Percentiles rank a stretch among this genome's conserved stretches.
Evolutionary conservation across 352 stramenopile species (phyloP).

Genomic region (Globisporangium canariense): DNA sequence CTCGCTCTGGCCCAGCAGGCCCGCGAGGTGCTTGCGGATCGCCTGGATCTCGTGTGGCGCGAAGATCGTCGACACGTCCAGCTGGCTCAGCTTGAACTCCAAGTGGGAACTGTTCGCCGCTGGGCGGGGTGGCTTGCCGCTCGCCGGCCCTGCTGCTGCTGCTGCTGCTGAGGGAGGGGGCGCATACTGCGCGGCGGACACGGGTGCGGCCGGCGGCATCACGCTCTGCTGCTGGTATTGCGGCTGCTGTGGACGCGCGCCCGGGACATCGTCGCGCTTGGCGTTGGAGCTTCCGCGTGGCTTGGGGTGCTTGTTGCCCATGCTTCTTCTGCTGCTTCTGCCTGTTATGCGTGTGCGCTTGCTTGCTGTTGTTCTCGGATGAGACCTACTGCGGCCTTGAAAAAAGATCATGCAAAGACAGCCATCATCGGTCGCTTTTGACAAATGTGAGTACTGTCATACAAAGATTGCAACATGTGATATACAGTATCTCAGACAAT

Average conservation of each 20-base stretch:
- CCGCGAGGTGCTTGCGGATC: slow-evolving; percentile 72
- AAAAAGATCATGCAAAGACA: slow-evolving; percentile 6
- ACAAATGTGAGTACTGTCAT: background rate
- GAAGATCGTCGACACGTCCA: slow-evolving; percentile 77
- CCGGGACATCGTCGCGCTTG: slow-evolving; percentile 19
- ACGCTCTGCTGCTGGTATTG: slow-evolving; percentile 12
- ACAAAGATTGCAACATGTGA: background rate
- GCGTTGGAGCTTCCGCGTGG: slow-evolving; percentile 27
- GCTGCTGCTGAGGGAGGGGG: slow-evolving; percentile 15
- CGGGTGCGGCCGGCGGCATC: slow-evolving; percentile 6
- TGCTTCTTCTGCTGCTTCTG: slow-evolving; percentile 18
- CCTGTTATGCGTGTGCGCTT: background rate
- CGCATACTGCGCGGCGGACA: background rate
- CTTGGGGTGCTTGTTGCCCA: slow-evolving; percentile 87
- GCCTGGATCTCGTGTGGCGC: slow-evolving; percentile 71
- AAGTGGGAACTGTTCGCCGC: slow-evolving; percentile 35
- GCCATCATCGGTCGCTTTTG: background rate
- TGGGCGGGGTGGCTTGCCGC: slow-evolving; percentile 21
- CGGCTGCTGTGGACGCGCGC: slow-evolving; percentile 14
- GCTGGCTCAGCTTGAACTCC: slow-evolving; percentile 64
- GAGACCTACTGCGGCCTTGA: background rate
- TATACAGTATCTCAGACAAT: background rate
- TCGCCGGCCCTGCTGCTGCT: slow-evolving; percentile 15
- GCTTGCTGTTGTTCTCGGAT: background rate
- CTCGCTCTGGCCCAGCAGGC: slow-evolving; percentile 62